Conservation (phyloP, 2,329 filamentous ascomycete genomes). For the Curvularia hawaiiensis region DNA sequence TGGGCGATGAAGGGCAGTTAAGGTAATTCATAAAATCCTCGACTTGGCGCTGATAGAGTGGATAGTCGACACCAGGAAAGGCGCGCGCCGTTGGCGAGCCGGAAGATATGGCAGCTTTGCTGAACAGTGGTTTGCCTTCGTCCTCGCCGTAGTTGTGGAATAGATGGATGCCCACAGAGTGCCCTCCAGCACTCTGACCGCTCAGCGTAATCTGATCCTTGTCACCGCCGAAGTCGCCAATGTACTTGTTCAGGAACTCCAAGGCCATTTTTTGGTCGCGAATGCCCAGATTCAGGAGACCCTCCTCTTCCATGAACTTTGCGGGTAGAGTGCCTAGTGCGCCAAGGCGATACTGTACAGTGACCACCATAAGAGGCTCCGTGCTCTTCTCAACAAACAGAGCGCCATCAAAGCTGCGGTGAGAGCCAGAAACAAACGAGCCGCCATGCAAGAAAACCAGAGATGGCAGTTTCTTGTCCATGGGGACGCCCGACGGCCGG, state of each 20-base stretch:
- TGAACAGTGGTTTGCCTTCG: slow-evolving; percentile 38
- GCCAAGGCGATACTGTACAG: slow-evolving; percentile 43
- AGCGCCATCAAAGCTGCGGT: slow-evolving; percentile 42
- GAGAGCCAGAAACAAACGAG: slow-evolving; percentile 38
- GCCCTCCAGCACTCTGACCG: slow-evolving; percentile 49
- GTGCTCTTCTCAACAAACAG: slow-evolving; percentile 40
- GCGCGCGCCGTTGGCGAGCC: slow-evolving; percentile 44
- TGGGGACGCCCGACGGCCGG: slow-evolving; percentile 33
- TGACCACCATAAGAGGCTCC: slow-evolving; percentile 42
- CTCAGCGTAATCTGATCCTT: slow-evolving; percentile 47
- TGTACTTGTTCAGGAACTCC: slow-evolving; percentile 50
- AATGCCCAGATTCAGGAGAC: slow-evolving; percentile 42
- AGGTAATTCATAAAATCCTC: slow-evolving; percentile 38
- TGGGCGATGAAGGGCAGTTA: slow-evolving; percentile 32
- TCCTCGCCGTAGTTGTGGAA: slow-evolving; percentile 46
- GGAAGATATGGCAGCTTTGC: slow-evolving; percentile 41
- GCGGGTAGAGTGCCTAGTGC: slow-evolving; percentile 43
- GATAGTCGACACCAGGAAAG: slow-evolving; percentile 41
- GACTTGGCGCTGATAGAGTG: slow-evolving; percentile 40
- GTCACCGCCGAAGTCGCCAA: slow-evolving; percentile 48
- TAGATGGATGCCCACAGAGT: slow-evolving; percentile 44
- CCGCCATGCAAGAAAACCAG: slow-evolving; percentile 42
- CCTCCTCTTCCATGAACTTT: slow-evolving; percentile 42
- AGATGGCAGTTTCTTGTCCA: slow-evolving; percentile 37
- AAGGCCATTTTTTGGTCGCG: slow-evolving; percentile 38